Evolutionary conservation across 2,329 filamentous ascomycete species (phyloP).

Genomic region (Sarocladium kiliense): DNA sequence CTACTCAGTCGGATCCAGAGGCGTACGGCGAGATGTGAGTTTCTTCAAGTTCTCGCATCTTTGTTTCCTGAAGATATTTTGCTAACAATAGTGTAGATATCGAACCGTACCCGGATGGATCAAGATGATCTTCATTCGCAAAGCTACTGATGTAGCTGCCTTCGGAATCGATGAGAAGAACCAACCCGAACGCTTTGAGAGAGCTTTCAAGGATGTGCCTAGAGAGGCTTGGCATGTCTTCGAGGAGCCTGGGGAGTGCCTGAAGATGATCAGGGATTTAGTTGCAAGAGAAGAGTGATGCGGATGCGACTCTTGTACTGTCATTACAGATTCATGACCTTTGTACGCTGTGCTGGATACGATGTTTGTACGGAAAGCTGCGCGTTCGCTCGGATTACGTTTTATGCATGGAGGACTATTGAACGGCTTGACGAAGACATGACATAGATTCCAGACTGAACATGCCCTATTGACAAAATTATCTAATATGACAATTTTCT

Average conservation of each 20-base stretch:
- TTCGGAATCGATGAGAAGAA: conserved; percentile 69
- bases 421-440: neutral
- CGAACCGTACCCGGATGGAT: conserved; percentile 70
- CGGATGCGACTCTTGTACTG: neutral
- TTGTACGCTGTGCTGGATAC: neutral
- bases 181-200: conserved; percentile 69
- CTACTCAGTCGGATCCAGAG: conserved; percentile 87
- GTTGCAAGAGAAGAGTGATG: conserved; percentile 13
- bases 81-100: conserved; percentile 35
- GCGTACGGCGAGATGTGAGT: conserved; percentile 75
- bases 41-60: too few species aligned
- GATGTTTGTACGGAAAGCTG: neutral
- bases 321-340: neutral
- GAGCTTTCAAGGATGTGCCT: conserved; percentile 74
- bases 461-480: neutral
- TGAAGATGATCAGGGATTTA: conserved; percentile 23
- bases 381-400: neutral
- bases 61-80: too few species aligned
- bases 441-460: neutral
- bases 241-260: conserved; percentile 65
- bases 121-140: conserved; percentile 77
- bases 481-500: neutral
- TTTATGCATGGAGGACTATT: neutral
- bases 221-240: conserved; percentile 75
- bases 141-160: conserved; percentile 68